phyloP scores from a whole-genome alignment of 306 rosid genomes.

The Betula pendula region DNA sequence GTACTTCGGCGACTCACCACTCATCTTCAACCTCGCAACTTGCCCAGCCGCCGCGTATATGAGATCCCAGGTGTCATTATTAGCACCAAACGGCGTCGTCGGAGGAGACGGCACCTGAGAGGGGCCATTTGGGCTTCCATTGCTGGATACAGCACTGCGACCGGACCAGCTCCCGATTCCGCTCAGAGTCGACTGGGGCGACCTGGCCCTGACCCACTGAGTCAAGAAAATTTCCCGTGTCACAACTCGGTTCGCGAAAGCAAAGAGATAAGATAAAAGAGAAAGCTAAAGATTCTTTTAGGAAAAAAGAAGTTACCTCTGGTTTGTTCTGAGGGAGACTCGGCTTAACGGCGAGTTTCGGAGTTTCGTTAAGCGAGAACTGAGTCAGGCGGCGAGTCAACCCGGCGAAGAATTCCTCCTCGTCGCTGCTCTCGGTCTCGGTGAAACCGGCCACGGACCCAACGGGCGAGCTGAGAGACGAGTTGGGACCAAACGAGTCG shows the following conservation, averaged over 20 bases:
- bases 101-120: constrained; percentile 72
- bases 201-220: constrained; percentile 48
- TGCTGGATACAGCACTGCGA: constrained; percentile 45
- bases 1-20: constrained; percentile 24
- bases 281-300: neutral
- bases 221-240: neutral
- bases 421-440: constrained; percentile 66
- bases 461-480: constrained; percentile 43
- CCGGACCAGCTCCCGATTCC: constrained; percentile 74
- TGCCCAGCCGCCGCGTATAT: constrained; percentile 72
- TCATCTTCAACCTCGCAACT: constrained; percentile 70
- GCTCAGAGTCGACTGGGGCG: constrained; percentile 74
- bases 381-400: constrained; percentile 64
- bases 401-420: constrained; percentile 60
- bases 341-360: constrained; percentile 34
- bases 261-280: neutral
- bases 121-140: constrained; percentile 66
- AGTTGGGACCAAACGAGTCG: constrained; percentile 36
- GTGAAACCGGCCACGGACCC: constrained; percentile 50
- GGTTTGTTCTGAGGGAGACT: constrained; percentile 29
- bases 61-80: constrained; percentile 63
- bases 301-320: constrained; percentile 42
- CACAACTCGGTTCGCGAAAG: neutral
- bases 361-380: constrained; percentile 46
- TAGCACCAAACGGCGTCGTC: constrained; percentile 51